Conservation (phyloP, 2,329 filamentous ascomycete genomes). For the Pseudogymnoascus sp. region DNA sequence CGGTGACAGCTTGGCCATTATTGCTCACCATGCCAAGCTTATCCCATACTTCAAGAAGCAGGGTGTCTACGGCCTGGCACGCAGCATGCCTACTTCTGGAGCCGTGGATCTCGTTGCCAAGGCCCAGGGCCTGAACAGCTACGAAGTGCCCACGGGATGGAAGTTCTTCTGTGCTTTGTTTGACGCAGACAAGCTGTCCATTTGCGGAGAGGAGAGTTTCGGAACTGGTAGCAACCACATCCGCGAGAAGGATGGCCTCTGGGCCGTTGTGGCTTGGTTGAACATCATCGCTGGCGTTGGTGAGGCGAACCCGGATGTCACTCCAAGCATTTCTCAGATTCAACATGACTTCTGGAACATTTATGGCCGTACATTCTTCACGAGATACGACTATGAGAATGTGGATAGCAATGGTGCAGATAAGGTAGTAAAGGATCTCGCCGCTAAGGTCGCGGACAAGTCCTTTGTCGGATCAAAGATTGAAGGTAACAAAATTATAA, state of each 20-base stretch:
- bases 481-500: conserved; percentile 43
- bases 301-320: conserved; percentile 68
- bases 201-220: conserved; percentile 97
- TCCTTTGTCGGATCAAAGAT: conserved; percentile 77
- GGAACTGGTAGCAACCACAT: conserved; percentile 98
- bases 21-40: conserved; percentile 89
- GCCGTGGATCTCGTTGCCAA: conserved; percentile 94
- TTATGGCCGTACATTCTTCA: conserved; percentile 98
- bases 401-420: conserved; percentile 85
- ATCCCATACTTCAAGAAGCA: conserved; percentile 99
- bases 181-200: conserved; percentile 90
- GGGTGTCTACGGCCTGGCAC: conserved; percentile 88
- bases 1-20: conserved; percentile 95
- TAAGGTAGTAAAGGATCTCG: conserved; percentile 78
- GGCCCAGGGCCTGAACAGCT: conserved; percentile 82
- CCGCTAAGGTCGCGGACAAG: conserved; percentile 66
- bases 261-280: conserved; percentile 95
- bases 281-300: conserved; percentile 97
- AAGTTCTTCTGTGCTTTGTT: conserved; percentile 98
- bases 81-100: conserved; percentile 95
- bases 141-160: conserved; percentile 98
- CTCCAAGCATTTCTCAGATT: conserved; percentile 89
- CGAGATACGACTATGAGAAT: conserved; percentile 95
- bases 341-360: conserved; percentile 95
- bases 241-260: conserved; percentile 96